Evolutionary conservation across 805 yeast species (phyloP).

Genomic region (Cyberlindnera xishuangbannaensis): DNA sequence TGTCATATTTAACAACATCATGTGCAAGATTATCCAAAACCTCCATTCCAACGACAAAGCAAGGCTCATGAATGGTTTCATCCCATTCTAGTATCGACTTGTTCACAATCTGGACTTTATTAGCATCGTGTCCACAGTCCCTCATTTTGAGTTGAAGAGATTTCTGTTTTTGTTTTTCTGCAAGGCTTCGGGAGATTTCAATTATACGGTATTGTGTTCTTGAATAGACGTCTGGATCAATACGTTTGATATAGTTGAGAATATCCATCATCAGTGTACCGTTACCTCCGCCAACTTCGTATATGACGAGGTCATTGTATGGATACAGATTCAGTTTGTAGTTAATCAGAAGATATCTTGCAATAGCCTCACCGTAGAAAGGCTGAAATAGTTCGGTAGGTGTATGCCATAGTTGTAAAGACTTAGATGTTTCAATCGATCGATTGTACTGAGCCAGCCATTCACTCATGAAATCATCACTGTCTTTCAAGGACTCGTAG

Average conservation of each 20-base stretch:
- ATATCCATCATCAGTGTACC: constrained; percentile 80
- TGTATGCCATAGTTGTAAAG: constrained; percentile 77
- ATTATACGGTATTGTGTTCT: constrained; percentile 47
- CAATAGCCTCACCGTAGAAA: constrained; percentile 79
- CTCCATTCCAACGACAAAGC: constrained; percentile 74
- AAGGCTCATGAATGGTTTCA: constrained; percentile 50
- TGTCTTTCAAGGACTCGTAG: constrained; percentile 49
- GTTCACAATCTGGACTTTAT: constrained; percentile 60
- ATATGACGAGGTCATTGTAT: constrained; percentile 64
- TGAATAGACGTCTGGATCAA: constrained; percentile 69
- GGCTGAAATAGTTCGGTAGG: constrained; percentile 86
- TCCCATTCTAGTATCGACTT: constrained; percentile 76
- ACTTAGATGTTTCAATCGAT: constrained; percentile 34
- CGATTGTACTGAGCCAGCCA: constrained; percentile 61
- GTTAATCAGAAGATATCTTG: constrained; percentile 68
- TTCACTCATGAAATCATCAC: constrained; percentile 61
- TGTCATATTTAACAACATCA: constrained; percentile 73
- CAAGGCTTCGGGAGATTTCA: constrained; percentile 20
- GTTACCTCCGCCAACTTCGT: constrained; percentile 89
- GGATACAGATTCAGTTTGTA: constrained; percentile 66
- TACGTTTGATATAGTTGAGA: constrained; percentile 52
- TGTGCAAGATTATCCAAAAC: constrained; percentile 83
- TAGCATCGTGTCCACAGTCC: constrained; percentile 38
- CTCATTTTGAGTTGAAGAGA: constrained; percentile 10
- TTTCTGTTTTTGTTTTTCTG: constrained; percentile 24